Percentiles rank a stretch among this genome's conserved stretches.
These are phyloP conservation scores for Paraphoma sp. DNA, from an alignment of 2,329 filamentous ascomycete species.

Conservation along the genomic window DNA sequence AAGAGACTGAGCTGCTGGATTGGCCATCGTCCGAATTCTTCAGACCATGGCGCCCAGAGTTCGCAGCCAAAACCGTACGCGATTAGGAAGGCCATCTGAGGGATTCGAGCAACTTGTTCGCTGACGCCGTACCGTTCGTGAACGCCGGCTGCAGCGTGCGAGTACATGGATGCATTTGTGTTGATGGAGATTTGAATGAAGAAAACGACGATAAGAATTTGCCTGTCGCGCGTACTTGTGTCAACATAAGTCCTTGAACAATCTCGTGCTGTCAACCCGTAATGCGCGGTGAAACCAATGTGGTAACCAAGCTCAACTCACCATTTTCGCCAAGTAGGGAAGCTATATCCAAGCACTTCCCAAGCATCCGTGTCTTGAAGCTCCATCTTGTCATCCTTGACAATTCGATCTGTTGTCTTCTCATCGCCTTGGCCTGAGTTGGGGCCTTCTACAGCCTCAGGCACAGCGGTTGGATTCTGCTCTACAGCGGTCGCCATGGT, in stretches of 20 bases:
- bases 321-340: conserved; percentile 55
- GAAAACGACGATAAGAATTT: conserved; percentile 59
- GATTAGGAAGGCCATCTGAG: conserved; percentile 59
- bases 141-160: conserved; percentile 55
- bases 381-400: conserved; percentile 36
- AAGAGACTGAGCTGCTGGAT: conserved; percentile 60
- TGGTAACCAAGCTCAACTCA: conserved; percentile 8
- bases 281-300: not conserved
- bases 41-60: conserved; percentile 63
- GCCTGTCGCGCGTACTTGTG: conserved; percentile 25
- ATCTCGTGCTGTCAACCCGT: not conserved
- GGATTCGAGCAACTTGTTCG: conserved; percentile 55
- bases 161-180: conserved; percentile 61
- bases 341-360: conserved; percentile 54
- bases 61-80: conserved; percentile 57
- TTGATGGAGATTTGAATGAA: conserved; percentile 62
- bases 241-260: not conserved
- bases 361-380: conserved; percentile 51
- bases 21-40: conserved; percentile 61
- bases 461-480: conserved; percentile 21
- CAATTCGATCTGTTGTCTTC: conserved; percentile 26
- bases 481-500: conserved; percentile 17
- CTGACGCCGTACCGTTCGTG: conserved; percentile 55
- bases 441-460: conserved; percentile 31
- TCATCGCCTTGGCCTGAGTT: conserved; percentile 25